Conservation (phyloP, 495 filamentous ascomycete genomes). For the Cryomyces minteri region DNA sequence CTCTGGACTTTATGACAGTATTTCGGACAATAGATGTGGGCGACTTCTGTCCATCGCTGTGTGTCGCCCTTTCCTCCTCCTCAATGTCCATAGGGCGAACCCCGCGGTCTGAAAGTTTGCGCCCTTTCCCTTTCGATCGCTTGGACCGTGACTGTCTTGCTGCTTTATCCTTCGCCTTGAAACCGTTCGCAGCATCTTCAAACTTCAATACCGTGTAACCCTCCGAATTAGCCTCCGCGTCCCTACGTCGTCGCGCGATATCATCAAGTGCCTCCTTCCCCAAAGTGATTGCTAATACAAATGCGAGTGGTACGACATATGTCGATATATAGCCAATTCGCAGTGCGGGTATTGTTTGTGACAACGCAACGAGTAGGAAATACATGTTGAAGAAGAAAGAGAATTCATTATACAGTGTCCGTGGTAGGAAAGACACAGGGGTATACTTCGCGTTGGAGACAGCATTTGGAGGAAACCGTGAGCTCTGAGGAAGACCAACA, state of each 20-base stretch:
- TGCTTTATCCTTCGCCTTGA: slow-evolving; percentile 5
- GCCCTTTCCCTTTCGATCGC: slow-evolving; percentile 3
- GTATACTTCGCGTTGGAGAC: slow-evolving; percentile 98
- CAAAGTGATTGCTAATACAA: slow-evolving; percentile 78
- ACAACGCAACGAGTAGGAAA: slow-evolving; percentile 86
- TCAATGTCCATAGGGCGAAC: slow-evolving; percentile 23
- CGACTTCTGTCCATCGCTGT: slow-evolving; percentile 19
- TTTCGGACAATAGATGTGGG: slow-evolving; percentile 35
- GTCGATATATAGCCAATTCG: slow-evolving; percentile 89
- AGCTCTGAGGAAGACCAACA: slow-evolving; percentile 23
- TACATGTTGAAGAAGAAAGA: slow-evolving; percentile 99
- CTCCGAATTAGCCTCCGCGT: slow-evolving; percentile 90
- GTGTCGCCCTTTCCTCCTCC: slow-evolving; percentile 22
- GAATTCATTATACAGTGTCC: slow-evolving; percentile 95
- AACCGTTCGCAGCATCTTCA: slow-evolving; percentile 15
- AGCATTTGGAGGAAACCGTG: slow-evolving; percentile 60
- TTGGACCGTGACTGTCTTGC: not conserved
- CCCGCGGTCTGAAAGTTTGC: slow-evolving; percentile 6
- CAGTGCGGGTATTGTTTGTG: slow-evolving; percentile 74
- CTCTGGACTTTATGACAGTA: slow-evolving; percentile 51
- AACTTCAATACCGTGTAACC: slow-evolving; percentile 66
- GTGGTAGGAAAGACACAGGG: slow-evolving; percentile 82
- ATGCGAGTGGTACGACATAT: slow-evolving; percentile 81
- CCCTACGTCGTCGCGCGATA: slow-evolving; percentile 63
- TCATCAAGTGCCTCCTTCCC: slow-evolving; percentile 96